These are phyloP conservation scores for Dichomitus squalens DNA, from an alignment of 1,284 basidiomycete genomes.

Conservation along the genomic window DNA sequence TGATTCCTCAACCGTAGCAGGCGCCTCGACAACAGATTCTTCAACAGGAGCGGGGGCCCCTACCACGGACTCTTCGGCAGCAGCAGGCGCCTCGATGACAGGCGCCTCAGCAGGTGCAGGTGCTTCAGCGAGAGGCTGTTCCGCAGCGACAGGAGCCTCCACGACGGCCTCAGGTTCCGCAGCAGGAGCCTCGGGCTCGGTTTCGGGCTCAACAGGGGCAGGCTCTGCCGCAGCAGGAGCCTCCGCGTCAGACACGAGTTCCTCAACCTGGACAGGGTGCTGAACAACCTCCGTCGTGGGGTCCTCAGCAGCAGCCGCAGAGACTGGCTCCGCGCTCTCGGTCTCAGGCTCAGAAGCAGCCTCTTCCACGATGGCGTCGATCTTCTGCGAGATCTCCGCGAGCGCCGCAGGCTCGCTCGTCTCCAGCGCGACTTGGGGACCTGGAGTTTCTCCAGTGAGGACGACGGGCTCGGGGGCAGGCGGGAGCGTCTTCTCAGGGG, in stretches of 20 bases:
- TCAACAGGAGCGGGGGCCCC: background rate
- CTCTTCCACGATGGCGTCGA: slow-evolving; percentile 16
- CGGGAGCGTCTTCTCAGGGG: slow-evolving; percentile 23
- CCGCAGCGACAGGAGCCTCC: background rate
- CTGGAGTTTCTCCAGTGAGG: slow-evolving; percentile 40
- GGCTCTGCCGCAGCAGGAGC: background rate
- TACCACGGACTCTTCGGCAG: background rate
- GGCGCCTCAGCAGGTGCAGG: background rate
- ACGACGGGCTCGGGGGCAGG: slow-evolving; percentile 39
- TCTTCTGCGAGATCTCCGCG: slow-evolving; percentile 22
- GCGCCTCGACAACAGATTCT: background rate
- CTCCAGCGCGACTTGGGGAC: slow-evolving; percentile 37
- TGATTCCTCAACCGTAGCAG: background rate
- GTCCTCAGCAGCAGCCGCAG: background rate
- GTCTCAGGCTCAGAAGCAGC: slow-evolving; percentile 8
- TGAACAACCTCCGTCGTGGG: background rate
- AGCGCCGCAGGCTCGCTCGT: slow-evolving; percentile 32
- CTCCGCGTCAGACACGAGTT: no score
- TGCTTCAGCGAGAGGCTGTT: background rate
- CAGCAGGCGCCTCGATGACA: background rate
- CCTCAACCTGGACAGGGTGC: background rate
- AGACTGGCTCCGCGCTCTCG: background rate
- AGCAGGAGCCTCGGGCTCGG: slow-evolving; percentile 5
- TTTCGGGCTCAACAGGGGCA: background rate
- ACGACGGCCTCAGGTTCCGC: slow-evolving; percentile 1